phyloP scores from a whole-genome alignment of 441 rosid genomes.

The Populus hybrid region DNA sequence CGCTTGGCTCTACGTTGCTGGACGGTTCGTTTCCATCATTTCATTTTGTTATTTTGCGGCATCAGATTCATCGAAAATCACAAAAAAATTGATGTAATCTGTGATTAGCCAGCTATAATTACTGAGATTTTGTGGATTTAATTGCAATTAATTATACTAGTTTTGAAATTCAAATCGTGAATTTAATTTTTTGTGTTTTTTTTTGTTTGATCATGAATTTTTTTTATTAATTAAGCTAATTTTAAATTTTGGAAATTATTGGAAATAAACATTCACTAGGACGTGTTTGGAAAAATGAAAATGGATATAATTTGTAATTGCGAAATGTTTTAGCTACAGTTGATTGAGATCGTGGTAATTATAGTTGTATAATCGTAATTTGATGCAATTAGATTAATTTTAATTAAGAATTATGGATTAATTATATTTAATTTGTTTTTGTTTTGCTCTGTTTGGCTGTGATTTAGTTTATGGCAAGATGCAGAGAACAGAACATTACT shows the following conservation, averaged over 20 bases:
- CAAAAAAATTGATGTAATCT: not conserved
- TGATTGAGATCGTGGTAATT: not conserved
- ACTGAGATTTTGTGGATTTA: not conserved
- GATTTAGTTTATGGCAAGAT: conserved; percentile 92
- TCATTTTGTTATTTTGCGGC: conserved; percentile 1
- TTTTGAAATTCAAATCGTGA: not conserved
- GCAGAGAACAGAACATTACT: conserved; percentile 79
- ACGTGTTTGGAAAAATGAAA: not conserved
- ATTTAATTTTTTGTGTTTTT: not conserved
- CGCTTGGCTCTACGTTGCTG: conserved; percentile 99
- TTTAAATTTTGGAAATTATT: not conserved
- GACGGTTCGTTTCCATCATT: conserved; percentile 40
- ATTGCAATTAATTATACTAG: not conserved
- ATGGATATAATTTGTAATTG: not conserved
- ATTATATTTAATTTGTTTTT: not conserved
- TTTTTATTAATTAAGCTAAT: not conserved
- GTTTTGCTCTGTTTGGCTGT: conserved; percentile 8
- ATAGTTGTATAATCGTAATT: not conserved
- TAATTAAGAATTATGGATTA: not conserved
- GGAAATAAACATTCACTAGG: not conserved
- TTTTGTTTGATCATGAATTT: not conserved
- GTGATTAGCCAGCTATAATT: not conserved
- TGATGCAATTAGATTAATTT: not conserved
- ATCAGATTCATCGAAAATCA: conserved; percentile 4
- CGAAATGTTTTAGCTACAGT: not conserved